Percentiles rank a stretch among this genome's conserved stretches.
These are phyloP conservation scores for Angophora floribunda DNA, from an alignment of 345 rosid genomes.

Conservation along the genomic window DNA sequence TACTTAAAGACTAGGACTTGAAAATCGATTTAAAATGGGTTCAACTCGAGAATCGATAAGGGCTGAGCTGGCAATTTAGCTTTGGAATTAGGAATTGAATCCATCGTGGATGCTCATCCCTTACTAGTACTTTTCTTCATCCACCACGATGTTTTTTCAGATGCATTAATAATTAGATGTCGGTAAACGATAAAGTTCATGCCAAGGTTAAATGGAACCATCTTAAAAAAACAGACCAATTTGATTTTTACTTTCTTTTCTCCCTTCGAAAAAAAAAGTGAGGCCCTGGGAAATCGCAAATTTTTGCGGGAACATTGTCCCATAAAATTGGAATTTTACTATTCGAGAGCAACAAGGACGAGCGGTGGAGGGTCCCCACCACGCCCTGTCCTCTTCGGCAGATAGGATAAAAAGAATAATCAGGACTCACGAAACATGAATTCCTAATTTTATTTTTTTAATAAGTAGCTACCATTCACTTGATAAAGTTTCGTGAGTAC, in stretches of 20 bases:
- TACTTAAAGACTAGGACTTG: not conserved
- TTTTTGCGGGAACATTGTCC: not conserved
- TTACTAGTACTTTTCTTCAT: not conserved
- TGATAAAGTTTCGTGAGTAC: not conserved
- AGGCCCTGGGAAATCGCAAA: not conserved
- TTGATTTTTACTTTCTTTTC: not conserved
- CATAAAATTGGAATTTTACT: not conserved
- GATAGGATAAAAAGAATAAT: not conserved
- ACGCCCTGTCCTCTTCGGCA: not conserved
- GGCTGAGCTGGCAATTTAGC: not conserved
- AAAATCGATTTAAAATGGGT: not conserved
- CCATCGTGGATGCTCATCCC: not conserved
- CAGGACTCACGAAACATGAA: not conserved
- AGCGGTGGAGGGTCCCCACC: not conserved
- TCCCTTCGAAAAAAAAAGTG: not conserved
- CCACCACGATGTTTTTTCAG: not conserved
- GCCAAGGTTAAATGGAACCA: not conserved
- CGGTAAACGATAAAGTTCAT: not conserved
- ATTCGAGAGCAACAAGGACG: not conserved
- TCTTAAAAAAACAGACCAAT: not conserved
- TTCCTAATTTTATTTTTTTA: not conserved
- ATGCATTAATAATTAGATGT: not conserved
- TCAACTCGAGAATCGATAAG: too few relatives aligned
- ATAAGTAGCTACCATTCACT: not conserved
- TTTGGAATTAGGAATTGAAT: not conserved